Evolutionary conservation across 2,329 filamentous ascomycete species (phyloP).

Genomic region (Monilinia fructigena): DNA sequence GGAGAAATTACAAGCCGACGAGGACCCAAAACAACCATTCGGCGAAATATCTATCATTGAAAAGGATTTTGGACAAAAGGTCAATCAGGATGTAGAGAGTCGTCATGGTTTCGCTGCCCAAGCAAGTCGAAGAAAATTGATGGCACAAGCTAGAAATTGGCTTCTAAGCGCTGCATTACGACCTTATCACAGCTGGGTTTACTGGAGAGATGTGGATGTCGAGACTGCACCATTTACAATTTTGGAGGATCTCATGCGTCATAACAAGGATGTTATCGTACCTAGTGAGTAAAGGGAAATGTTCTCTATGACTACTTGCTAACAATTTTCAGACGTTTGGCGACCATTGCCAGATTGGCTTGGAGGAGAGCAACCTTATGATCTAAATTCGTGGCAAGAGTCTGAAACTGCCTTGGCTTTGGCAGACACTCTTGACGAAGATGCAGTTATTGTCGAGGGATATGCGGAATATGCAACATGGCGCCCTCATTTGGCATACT

Average conservation of each 20-base stretch:
- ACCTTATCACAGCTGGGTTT: constrained; percentile 97
- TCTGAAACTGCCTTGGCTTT: constrained; percentile 93
- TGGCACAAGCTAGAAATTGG: constrained; percentile 98
- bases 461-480: constrained; percentile 99
- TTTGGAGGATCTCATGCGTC: constrained; percentile 94
- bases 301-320: not conserved
- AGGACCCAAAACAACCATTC: constrained; percentile 78
- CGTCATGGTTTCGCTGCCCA: constrained; percentile 97
- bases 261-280: constrained; percentile 98
- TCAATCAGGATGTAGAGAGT: constrained; percentile 96
- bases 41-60: constrained; percentile 97
- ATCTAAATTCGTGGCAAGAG: constrained; percentile 98
- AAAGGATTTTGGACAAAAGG: constrained; percentile 98
- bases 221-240: constrained; percentile 97
- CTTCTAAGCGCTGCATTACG: constrained; percentile 87
- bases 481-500: constrained; percentile 93
- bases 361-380: constrained; percentile 95
- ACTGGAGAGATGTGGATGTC: constrained; percentile 98
- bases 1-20: constrained; percentile 74
- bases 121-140: constrained; percentile 87
- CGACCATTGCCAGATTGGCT: constrained; percentile 98
- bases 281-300: constrained; percentile 68
- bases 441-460: constrained; percentile 97
- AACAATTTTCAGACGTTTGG: constrained; percentile 75
- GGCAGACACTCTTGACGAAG: constrained; percentile 92